Evolutionary conservation across 2,329 filamentous ascomycete species (phyloP).

Genomic region (Magnaporthiopsis rhizophila): DNA sequence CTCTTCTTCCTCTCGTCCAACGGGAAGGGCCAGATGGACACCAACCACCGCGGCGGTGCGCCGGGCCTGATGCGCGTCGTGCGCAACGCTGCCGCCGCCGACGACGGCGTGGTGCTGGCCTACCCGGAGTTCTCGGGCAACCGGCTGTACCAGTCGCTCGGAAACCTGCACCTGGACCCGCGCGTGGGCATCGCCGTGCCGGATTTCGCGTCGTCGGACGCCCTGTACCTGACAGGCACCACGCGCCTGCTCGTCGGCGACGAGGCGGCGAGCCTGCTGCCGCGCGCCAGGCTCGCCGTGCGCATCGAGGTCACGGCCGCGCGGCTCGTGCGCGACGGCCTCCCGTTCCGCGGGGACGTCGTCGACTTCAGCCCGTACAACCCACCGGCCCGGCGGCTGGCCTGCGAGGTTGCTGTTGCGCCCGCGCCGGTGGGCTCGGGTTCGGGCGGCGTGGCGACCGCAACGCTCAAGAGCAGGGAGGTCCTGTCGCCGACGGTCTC

Average conservation of each 20-base stretch:
- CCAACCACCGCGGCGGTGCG: slow-evolving; percentile 71
- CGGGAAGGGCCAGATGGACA: slow-evolving; percentile 62
- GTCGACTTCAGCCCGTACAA: slow-evolving; percentile 70
- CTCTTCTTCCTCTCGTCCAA: slow-evolving; percentile 72
- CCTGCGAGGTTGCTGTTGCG: slow-evolving; percentile 37
- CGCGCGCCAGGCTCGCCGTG: slow-evolving; percentile 65
- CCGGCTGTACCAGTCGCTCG: slow-evolving; percentile 73
- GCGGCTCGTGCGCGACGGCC: slow-evolving; percentile 53
- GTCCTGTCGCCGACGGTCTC: slow-evolving; percentile 58
- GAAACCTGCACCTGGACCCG: slow-evolving; percentile 64
- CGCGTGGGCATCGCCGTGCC: slow-evolving; percentile 63
- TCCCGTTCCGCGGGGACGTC: slow-evolving; percentile 57
- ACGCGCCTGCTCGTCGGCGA: slow-evolving; percentile 58
- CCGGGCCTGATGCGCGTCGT: slow-evolving; percentile 65
- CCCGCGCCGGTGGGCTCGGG: background rate
- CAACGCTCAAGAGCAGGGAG: slow-evolving; percentile 50
- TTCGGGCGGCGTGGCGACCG: slow-evolving; percentile 25
- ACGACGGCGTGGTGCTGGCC: slow-evolving; percentile 40
- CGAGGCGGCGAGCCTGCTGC: slow-evolving; percentile 54
- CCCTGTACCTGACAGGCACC: slow-evolving; percentile 65
- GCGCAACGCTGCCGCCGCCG: slow-evolving; percentile 34
- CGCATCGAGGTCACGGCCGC: slow-evolving; percentile 55
- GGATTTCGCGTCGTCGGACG: slow-evolving; percentile 63
- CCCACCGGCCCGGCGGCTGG: slow-evolving; percentile 59
- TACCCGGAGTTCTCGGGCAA: slow-evolving; percentile 87